Evolutionary conservation across 169 alveolate species (phyloP).

Genomic region (Cryptosporidium baileyi): DNA sequence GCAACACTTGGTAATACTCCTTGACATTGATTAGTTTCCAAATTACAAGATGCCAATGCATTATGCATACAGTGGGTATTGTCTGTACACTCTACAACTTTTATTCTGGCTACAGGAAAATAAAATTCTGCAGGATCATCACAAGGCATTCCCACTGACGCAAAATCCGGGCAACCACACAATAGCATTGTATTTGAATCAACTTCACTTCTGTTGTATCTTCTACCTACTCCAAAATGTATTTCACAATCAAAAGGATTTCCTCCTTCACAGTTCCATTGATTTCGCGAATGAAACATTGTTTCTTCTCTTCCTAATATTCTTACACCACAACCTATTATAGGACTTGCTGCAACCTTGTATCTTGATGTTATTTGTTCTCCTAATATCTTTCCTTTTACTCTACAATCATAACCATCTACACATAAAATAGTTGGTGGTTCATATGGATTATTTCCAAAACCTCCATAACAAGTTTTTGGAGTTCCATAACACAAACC

Average conservation of each 20-base stretch:
- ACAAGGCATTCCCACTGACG: slow-evolving; percentile 62
- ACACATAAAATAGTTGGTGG: slow-evolving; percentile 60
- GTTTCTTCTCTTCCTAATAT: slow-evolving; percentile 42
- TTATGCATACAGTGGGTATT: slow-evolving; percentile 68
- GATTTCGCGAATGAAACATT: slow-evolving; percentile 52
- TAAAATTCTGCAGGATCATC: slow-evolving; percentile 65
- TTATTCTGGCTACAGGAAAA: slow-evolving; percentile 59
- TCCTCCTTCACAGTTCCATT: slow-evolving; percentile 66
- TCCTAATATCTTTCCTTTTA: slow-evolving; percentile 57
- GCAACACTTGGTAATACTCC: slow-evolving; percentile 69
- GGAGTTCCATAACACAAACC: slow-evolving; percentile 64
- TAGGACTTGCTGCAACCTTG: slow-evolving; percentile 67
- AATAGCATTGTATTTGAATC: slow-evolving; percentile 26
- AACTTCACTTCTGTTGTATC: slow-evolving; percentile 56
- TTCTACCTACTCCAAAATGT: slow-evolving; percentile 70
- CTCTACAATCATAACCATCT: slow-evolving; percentile 62
- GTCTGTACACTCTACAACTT: slow-evolving; percentile 60
- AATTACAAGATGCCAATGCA: slow-evolving; percentile 60
- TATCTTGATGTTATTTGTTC: slow-evolving; percentile 66
- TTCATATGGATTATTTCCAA: slow-evolving; percentile 62
- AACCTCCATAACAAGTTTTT: slow-evolving; percentile 67
- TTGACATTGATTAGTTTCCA: slow-evolving; percentile 58
- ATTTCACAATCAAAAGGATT: slow-evolving; percentile 68
- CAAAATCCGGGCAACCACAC: slow-evolving; percentile 69
- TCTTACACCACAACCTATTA: slow-evolving; percentile 65